Evolutionary conservation across 1,284 basidiomycete species (phyloP).

Genomic region (Irpex lacteus): DNA sequence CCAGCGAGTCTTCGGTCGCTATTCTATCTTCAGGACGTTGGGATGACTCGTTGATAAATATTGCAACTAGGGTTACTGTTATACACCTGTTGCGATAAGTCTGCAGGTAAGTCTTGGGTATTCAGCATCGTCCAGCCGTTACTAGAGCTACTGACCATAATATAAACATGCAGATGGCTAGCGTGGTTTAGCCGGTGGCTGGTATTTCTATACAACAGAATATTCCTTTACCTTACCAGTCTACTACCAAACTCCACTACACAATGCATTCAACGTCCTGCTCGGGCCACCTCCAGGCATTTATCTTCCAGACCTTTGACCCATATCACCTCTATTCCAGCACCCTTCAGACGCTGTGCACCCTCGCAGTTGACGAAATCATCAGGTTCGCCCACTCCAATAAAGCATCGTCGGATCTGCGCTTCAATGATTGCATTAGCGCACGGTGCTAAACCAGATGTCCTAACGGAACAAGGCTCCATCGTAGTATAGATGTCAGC

Average conservation of each 20-base stretch:
- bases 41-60: too few species aligned
- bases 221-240: too few species aligned
- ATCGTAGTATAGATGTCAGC: constrained; percentile 92
- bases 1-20: too few species aligned
- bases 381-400: constrained; percentile 90
- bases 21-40: too few species aligned
- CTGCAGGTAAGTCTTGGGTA: too few species aligned
- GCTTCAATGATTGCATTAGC: constrained; percentile 81
- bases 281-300: constrained; percentile 76
- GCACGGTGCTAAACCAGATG: constrained; percentile 86
- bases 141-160: too few species aligned
- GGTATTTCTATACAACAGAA: too few species aligned
- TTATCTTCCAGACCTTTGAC: constrained; percentile 68
- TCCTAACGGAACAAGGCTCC: constrained; percentile 93
- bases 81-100: too few species aligned
- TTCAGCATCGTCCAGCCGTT: too few species aligned
- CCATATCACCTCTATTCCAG: constrained; percentile 78
- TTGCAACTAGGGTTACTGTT: too few species aligned
- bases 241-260: background rate
- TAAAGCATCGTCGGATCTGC: constrained; percentile 74
- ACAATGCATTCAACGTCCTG: constrained; percentile 27
- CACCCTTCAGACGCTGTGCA: constrained; percentile 69
- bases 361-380: constrained; percentile 97
- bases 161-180: too few species aligned
- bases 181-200: too few species aligned